A percentile compares a stretch with the other conserved stretches of the same genome.
Evolutionary conservation across 345 rosid genomes (phyloP).

Genomic region (Hevea brasiliensis): DNA sequence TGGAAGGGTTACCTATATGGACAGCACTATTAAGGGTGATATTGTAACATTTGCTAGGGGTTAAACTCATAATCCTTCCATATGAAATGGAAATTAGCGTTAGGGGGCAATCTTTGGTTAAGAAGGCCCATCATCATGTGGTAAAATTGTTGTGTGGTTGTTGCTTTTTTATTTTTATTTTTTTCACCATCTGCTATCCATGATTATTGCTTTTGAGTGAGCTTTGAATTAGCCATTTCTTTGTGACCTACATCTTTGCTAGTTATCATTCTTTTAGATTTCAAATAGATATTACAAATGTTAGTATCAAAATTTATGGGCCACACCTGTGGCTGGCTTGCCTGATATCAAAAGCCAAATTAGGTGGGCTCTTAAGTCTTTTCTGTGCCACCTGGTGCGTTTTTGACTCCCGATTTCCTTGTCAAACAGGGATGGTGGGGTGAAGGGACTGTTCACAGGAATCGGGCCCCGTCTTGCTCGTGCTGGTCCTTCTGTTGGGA

Average conservation of each 20-base stretch:
- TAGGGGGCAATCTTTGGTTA: not conserved
- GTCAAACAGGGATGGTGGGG: constrained; percentile 29
- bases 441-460: constrained; percentile 28
- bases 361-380: not conserved
- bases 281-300: too few relatives aligned
- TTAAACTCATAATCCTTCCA: not conserved
- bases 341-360: not conserved
- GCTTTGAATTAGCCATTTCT: too few relatives aligned
- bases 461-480: constrained; percentile 31
- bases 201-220: not conserved
- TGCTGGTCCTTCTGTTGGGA: constrained; percentile 37
- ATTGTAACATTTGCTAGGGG: not conserved
- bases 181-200: not conserved
- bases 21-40: not conserved
- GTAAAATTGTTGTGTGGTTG: not conserved
- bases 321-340: not conserved
- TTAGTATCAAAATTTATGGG: too few relatives aligned
- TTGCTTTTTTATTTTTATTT: not conserved
- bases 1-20: not conserved
- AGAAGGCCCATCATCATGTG: not conserved
- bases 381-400: not conserved
- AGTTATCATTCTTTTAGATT: too few relatives aligned
- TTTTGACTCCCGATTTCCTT: not conserved
- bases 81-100: not conserved
- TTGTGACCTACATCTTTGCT: too few relatives aligned